Conservation (phyloP, 2,329 filamentous ascomycete genomes). For the Magnaporthiopsis incrustans region DNA sequence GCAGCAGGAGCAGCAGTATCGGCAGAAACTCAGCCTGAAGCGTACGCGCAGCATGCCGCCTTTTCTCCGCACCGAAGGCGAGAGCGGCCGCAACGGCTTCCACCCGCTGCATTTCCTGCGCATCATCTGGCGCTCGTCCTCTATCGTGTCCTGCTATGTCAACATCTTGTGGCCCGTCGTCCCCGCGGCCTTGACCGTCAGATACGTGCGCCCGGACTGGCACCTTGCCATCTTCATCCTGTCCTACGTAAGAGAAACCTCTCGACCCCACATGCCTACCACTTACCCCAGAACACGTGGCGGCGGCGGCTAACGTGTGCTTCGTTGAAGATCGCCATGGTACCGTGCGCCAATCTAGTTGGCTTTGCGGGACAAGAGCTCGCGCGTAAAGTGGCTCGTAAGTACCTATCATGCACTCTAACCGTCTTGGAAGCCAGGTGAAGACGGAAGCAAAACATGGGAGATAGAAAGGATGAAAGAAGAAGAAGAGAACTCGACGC, state of each 20-base stretch:
- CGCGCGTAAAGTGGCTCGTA: constrained; percentile 61
- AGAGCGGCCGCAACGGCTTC: constrained; percentile 60
- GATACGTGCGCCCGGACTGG: constrained; percentile 29
- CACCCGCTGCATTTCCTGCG: constrained; percentile 55
- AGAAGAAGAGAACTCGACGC: neutral
- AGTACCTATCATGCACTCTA: constrained; percentile 21
- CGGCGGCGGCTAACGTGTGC: neutral
- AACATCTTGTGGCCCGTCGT: constrained; percentile 72
- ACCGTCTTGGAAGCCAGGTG: too few species aligned
- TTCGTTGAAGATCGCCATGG: constrained; percentile 47
- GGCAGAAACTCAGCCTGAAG: constrained; percentile 2
- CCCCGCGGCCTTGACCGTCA: constrained; percentile 60
- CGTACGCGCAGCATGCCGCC: constrained; percentile 8
- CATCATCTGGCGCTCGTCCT: constrained; percentile 52
- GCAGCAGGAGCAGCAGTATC: neutral
- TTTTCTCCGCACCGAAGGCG: constrained; percentile 38
- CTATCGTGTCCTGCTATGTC: constrained; percentile 53
- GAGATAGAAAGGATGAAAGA: neutral
- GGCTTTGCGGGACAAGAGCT: constrained; percentile 68
- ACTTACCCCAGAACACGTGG: neutral
- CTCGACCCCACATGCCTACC: neutral
- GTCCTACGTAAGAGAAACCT: constrained; percentile 47
- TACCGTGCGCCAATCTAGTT: constrained; percentile 67
- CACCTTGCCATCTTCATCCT: constrained; percentile 60
- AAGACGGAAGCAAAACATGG: neutral